Evolutionary conservation across 2,329 filamentous ascomycete species (phyloP), one percentile per base, ranked within the genome.

Genomic region (Colletotrichum sidae): DNA sequence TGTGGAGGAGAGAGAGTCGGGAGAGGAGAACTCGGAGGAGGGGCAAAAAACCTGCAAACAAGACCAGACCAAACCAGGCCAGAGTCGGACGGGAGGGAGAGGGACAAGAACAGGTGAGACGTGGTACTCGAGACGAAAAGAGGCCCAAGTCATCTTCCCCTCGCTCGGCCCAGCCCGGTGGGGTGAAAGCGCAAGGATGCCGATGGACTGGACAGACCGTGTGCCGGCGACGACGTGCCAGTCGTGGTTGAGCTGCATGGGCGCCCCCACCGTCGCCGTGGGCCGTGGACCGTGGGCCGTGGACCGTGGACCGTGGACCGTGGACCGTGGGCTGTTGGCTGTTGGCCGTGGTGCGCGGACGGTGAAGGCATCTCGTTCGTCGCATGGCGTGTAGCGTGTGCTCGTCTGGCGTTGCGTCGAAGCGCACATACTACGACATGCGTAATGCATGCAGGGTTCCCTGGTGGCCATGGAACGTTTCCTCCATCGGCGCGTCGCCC

Each of bases 401-500:
- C 44, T 42, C 50, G 12, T 38, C 13, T 25, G 25, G 25, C 9
- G 8, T 38, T 13, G 42, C 37, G 47, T 37, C n/a, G 44, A 6
- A 45, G 49, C 33, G 35, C 25, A 4, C 25, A 25, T 47, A 33
- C n/a, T n/a, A n/a, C n/a, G n/a, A n/a, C n/a, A 0, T 35, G 8
- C n/a, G 42, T n/a, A 34, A 39, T 25, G 11, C 34, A 25, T 10
- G 25, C 13, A 12, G 15, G 4, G 6, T 13, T 47, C 9, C 11
- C 41, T 45, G 8, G 44, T 25, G 25, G 15, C 15, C 15, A 65
- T 65, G 63, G 49, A 65, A 65, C 58, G 62, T 62, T 47, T 15
- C 45, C 39, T n/a, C 13, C 13, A 7, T 17, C 8, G 41, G 41
- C 17, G 15, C 15, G 15, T 57, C 15, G 47, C 49, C 58, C 58